phyloP scores from a whole-genome alignment of 306 rosid genomes.

The Hippophae gyantsensis region DNA sequence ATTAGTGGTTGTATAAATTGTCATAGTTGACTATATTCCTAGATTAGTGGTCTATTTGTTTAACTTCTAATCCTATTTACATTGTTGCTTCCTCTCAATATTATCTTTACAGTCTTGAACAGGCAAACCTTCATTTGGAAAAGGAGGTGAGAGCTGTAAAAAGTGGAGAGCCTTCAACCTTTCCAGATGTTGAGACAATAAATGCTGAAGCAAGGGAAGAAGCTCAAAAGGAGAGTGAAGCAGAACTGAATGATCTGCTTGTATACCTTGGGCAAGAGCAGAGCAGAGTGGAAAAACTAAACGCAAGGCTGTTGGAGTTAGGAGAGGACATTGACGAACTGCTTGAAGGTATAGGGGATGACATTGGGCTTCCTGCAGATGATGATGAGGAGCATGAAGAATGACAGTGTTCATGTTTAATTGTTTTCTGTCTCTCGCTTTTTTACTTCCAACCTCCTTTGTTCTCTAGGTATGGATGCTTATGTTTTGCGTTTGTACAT shows the following conservation, averaged over 20 bases:
- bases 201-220: conserved; percentile 94
- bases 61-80: too few species aligned
- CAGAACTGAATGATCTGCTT: conserved; percentile 76
- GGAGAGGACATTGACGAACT: conserved; percentile 80
- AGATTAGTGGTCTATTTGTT: too few species aligned
- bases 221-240: conserved; percentile 90
- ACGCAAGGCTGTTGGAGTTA: conserved; percentile 69
- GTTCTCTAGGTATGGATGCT: background rate
- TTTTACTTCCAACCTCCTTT: background rate
- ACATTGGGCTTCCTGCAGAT: conserved; percentile 37
- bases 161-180: conserved; percentile 31
- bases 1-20: too few species aligned
- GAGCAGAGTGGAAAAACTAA: conserved; percentile 69
- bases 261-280: conserved; percentile 99
- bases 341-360: conserved; percentile 87
- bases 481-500: too few species aligned
- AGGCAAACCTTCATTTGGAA: conserved; percentile 62
- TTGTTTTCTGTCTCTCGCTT: background rate
- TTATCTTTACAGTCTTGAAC: conserved; percentile 59
- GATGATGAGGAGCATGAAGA: conserved; percentile 40
- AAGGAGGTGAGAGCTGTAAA: conserved; percentile 53
- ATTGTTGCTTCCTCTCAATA: too few species aligned
- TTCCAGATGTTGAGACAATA: conserved; percentile 61
- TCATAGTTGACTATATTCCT: too few species aligned
- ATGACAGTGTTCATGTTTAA: background rate